Evolutionary conservation across 2,329 filamentous ascomycete species (phyloP).

Genomic region (Colletotrichum phormii): DNA sequence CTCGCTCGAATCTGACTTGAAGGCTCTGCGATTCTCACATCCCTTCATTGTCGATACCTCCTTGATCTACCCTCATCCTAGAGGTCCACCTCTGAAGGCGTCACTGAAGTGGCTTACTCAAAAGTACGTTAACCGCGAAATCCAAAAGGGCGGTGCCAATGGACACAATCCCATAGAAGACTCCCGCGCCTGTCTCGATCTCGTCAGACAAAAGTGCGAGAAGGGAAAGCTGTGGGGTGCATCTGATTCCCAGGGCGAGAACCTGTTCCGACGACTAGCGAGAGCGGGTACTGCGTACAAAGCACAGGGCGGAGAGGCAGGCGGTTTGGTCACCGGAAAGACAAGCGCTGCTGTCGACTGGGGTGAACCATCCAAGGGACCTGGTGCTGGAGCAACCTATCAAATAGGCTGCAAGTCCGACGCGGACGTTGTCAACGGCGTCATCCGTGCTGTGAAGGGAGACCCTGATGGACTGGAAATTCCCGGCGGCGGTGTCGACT

Average conservation of each 20-base stretch:
- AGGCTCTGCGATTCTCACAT: constrained; percentile 86
- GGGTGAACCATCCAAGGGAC: constrained; percentile 78
- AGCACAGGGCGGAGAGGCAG: constrained; percentile 67
- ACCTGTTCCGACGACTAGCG: constrained; percentile 86
- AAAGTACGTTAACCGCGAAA: constrained; percentile 87
- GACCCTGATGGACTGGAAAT: constrained; percentile 69
- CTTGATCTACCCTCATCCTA: constrained; percentile 89
- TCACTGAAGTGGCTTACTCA: constrained; percentile 90
- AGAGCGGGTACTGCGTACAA: constrained; percentile 72
- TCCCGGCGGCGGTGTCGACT: constrained; percentile 71
- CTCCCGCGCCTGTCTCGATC: constrained; percentile 88
- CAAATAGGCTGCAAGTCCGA: constrained; percentile 69
- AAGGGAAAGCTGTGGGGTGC: constrained; percentile 89
- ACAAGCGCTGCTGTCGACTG: constrained; percentile 87
- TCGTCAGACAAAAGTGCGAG: constrained; percentile 96
- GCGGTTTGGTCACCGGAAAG: constrained; percentile 67
- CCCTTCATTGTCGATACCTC: constrained; percentile 95
- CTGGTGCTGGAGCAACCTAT: constrained; percentile 66
- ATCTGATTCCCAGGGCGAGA: constrained; percentile 82
- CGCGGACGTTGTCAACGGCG: constrained; percentile 65
- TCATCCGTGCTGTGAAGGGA: constrained; percentile 69
- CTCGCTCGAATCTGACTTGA: constrained; percentile 85
- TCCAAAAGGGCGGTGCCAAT: constrained; percentile 80
- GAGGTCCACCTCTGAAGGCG: constrained; percentile 89
- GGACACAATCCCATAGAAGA: constrained; percentile 97